phyloP scores from a whole-genome alignment of 768 basidiomycete species.

The Lactifluus pinguis region DNA sequence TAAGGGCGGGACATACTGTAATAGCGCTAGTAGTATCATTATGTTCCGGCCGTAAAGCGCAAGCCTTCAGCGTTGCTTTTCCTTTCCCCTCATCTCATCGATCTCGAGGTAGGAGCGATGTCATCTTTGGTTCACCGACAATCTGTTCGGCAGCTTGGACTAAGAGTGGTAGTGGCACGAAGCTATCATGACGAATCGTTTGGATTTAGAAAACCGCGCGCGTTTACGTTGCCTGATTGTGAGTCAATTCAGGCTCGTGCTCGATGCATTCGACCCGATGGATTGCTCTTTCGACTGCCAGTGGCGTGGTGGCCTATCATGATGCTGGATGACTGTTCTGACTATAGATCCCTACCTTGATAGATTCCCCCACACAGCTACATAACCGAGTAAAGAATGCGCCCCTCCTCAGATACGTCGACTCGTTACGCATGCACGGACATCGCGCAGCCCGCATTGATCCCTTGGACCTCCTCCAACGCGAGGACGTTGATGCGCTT shows the following conservation, averaged over 20 bases:
- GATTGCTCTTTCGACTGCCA: too few species aligned
- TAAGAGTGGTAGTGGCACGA: constrained; percentile 10
- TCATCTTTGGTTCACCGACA: background rate
- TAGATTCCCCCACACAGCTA: constrained; percentile 36
- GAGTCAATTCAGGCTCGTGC: constrained; percentile 23
- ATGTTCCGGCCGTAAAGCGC: too few species aligned
- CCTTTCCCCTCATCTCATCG: too few species aligned
- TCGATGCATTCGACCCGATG: background rate
- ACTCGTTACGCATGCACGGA: constrained; percentile 77
- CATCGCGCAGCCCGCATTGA: constrained; percentile 83
- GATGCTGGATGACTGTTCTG: background rate
- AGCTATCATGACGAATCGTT: constrained; percentile 73
- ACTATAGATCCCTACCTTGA: background rate
- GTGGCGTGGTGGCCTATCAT: background rate
- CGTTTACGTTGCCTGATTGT: constrained; percentile 68
- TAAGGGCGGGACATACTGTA: too few species aligned
- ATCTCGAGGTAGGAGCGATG: background rate
- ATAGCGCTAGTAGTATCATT: too few species aligned
- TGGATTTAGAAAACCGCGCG: constrained; percentile 58
- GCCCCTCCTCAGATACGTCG: constrained; percentile 77
- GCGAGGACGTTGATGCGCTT: constrained; percentile 72
- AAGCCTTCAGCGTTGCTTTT: too few species aligned
- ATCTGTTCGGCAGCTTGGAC: background rate
- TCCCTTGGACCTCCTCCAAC: constrained; percentile 78
- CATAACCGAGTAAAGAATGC: constrained; percentile 65